Evolutionary conservation across 345 rosid species (phyloP), one percentile per base, ranked within the genome.

Genomic region (Lagerstroemia speciosa): DNA sequence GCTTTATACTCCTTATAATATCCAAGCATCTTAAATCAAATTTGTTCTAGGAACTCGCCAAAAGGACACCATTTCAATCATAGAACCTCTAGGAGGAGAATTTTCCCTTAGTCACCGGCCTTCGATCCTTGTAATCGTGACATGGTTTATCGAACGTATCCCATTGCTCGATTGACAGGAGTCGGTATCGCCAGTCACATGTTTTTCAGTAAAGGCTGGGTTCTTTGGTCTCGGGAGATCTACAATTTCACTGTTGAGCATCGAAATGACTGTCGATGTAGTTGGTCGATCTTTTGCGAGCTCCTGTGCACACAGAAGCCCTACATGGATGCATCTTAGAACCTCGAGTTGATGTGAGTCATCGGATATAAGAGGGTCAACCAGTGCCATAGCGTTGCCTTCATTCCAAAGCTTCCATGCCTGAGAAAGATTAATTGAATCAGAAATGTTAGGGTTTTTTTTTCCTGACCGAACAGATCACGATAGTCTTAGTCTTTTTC

Each of bases 241-340:
- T 1, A 29, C 58, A 8, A 65, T 75, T 48, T 79, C 71, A 31
- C 72, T 74, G 30, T 55, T 22, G 36, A 79, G 77, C 81, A 77
- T 80, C 50, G 73, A 75, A 52, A 75, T 64, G 8, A 77, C 71
- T 0, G 73, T 48, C 1, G 81, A 53, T 8, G 74, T 64, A 32
- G 66, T 72, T 22, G 81, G 81, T 20, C 81, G 71, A 70, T 77
- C 79, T 24, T 22, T 71, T 41, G 77, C 73, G 8, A 45, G 65
- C 43, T 80, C 77, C 72, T 77, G 77, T 3, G 62, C 8, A 24
- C 68, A 71, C 37, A 71, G 73, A 12, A 71, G 66, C 41, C 67
- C 73, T 62, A 71, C 68, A 29, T 6, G 27, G 45, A 62, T 63
- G 48, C 62, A 63, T 52, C 46, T 64, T 4, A 62, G 67, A 14